Base-by-base conservation (phyloP, 352 stramenopile genomes). In the Blastocystis sp. region DNA sequence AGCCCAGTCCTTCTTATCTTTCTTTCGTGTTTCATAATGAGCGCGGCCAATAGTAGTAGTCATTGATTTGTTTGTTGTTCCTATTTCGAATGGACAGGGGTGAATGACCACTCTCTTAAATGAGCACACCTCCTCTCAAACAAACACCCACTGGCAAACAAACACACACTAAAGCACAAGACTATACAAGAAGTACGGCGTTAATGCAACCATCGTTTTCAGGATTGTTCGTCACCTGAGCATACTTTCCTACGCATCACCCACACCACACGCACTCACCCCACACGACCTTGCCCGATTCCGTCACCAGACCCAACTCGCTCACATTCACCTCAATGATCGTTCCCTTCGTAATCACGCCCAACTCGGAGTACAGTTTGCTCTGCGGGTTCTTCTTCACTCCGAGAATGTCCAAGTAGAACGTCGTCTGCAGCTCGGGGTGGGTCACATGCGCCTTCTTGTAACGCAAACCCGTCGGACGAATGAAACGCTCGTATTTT, bases 401-500 rank as follows among this genome's bases (percentile, higher is more conserved):
- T 71, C 96, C 96, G 12, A 99, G 92, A 90, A 99, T 99, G 92
- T 99, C 97, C 71, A 99, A 92, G 93, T 98, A 96, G 93, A 99
- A 99, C 19, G 97, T 99, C 12, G 97, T 98, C 93, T 99, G 98
- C 62, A 99, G 94, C 93, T 99, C 98, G n/a, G 98, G 98, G 94
- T 99, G 98, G 19, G 97, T 99, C 26, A 99, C 97, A 92, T 99
- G 98, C 3, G 98, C 97, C 92, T 99, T 98, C 93, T 99, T 99
- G 93, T 99, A 98, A 78, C 98, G 95, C 91, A 99, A 95, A 90
- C 96, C 98, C 37, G 94, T 98, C 10, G 98, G 98, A 13, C 98
- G 96, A 91, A 99, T 99, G 92, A 99, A 99, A 39, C 97, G 95
- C 94, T 99, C 98, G 93, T 99, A 99, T 92, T 99, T 99, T 91